Base-by-base conservation (phyloP, 1,284 basidiomycete genomes). In the Pseudomicrostroma phylloplanum region DNA sequence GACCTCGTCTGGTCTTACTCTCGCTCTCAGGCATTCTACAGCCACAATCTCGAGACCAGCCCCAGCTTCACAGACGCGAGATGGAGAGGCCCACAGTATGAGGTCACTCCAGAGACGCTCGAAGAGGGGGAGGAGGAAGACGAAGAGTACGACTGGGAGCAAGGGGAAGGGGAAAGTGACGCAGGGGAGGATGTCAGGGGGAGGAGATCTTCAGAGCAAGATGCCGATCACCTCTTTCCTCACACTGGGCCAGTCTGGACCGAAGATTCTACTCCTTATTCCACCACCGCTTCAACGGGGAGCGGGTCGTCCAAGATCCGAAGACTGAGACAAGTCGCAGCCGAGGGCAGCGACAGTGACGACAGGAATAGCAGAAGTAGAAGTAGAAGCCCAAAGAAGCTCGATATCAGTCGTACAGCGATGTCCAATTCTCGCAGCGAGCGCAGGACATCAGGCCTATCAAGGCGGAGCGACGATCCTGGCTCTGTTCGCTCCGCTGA, bases 1-100 rank as follows among this genome's bases (percentile, higher is more conserved):
- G 76, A 78, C 58, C 69, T 78, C 25, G 74, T 78, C 13, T 78
- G 73, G 72, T 77, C 75, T 25, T 78, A 78, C 30, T 77, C 76
- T 11, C 73, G 76, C 55, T 78, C 76, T 1, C 76, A 78, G 59
- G 76, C 76, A 1, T 78, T 76, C 61, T 78, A 76, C 59, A 75
- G 75, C 40, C 73, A 78, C 66, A 78, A 78, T 62, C 70, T 78
- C 48, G 71, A 71, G 25, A 78, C 75, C 11, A 76, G 73, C 9
- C 76, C 76, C 6, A 72, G 69, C 57, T 78, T 78, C 56, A 68
- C 71, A 13, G 76, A 77, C 19, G 60, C 69, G 3, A 71, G 65
- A 30, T 78, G 76, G 76, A 65, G 70, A 17, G 72, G 71, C 0
- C 72, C 75, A 21, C 74, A 76, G 15, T 67, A 67, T 9, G 72